Evolutionary conservation across 495 filamentous ascomycete species (phyloP).

Genomic region (Xylaria flabelliformis): DNA sequence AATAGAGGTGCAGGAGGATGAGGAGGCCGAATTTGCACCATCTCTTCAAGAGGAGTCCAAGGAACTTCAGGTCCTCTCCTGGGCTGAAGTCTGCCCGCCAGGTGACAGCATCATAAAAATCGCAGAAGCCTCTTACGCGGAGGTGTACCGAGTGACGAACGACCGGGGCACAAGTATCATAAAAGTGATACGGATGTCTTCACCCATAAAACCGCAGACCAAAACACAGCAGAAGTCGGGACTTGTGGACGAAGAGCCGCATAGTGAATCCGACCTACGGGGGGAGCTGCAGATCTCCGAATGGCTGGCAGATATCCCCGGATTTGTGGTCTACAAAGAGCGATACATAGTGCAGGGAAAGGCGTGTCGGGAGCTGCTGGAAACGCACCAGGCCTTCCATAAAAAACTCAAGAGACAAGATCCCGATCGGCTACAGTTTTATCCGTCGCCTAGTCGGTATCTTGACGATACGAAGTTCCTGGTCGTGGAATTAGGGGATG

Average conservation of each 20-base stretch:
- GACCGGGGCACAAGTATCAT: constrained; percentile 56
- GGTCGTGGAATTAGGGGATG: constrained; percentile 87
- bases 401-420: constrained; percentile 63
- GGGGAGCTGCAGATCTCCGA: constrained; percentile 78
- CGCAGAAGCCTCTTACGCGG: constrained; percentile 71
- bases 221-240: constrained; percentile 54
- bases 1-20: constrained; percentile 16
- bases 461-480: constrained; percentile 74
- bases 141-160: constrained; percentile 68
- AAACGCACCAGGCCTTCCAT: constrained; percentile 69
- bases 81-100: constrained; percentile 57
- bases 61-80: constrained; percentile 49
- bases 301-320: constrained; percentile 76
- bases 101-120: constrained; percentile 65
- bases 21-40: not conserved
- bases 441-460: constrained; percentile 67
- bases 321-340: constrained; percentile 90
- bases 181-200: constrained; percentile 58
- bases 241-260: constrained; percentile 56
- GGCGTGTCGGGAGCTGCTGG: constrained; percentile 65
- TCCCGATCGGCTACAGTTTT: constrained; percentile 66
- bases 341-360: constrained; percentile 75
- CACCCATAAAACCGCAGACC: constrained; percentile 53
- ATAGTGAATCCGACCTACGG: constrained; percentile 47
- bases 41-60: constrained; percentile 10